These are phyloP conservation scores for Penicillium freii DNA, from an alignment of 2,329 filamentous ascomycete species.

Conservation along the genomic window DNA sequence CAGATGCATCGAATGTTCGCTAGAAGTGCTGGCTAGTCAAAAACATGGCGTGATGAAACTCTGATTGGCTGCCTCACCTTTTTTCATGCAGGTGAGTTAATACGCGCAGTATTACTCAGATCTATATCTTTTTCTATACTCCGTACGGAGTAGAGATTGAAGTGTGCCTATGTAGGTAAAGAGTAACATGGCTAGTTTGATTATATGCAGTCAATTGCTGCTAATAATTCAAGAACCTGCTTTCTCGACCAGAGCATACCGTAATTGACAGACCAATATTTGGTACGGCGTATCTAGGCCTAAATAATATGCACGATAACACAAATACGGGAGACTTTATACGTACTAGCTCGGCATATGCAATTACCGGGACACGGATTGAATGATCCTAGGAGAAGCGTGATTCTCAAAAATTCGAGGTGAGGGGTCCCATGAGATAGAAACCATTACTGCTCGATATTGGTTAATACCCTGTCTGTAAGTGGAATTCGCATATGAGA, in stretches of 20 bases:
- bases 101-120: slow-evolving; percentile 4
- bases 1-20: slow-evolving; percentile 6
- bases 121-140: not conserved
- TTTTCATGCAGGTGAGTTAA: not conserved
- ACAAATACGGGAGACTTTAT: not conserved
- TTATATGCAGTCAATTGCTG: not conserved
- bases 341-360: not conserved
- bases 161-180: too few species aligned
- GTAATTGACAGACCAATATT: too few species aligned
- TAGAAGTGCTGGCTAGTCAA: slow-evolving; percentile 1
- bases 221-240: too few species aligned
- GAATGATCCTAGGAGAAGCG: not conserved
- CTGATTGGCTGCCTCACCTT: slow-evolving; percentile 5
- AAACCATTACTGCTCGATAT: not conserved
- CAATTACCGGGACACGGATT: not conserved
- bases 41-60: not conserved
- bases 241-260: not conserved
- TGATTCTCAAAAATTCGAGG: not conserved
- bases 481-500: not conserved
- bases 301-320: not conserved
- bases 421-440: not conserved
- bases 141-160: not conserved
- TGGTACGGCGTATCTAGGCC: not conserved
- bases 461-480: not conserved
- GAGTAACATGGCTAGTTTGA: not conserved